phyloP scores from a whole-genome alignment of 345 rosid genomes.

The Citrus glauca region DNA sequence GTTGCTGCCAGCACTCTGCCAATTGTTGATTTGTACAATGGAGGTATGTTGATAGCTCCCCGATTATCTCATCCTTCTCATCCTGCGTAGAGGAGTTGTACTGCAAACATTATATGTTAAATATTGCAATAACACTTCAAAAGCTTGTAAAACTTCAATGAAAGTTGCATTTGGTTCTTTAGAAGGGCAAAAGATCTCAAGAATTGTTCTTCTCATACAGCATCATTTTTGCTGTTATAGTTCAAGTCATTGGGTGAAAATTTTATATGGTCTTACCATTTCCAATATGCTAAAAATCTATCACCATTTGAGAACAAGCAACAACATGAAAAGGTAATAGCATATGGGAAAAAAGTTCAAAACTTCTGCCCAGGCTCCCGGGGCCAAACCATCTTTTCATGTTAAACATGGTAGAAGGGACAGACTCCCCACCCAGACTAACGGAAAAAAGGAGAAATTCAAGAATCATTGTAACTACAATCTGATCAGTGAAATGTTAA shows the following conservation, averaged over 20 bases:
- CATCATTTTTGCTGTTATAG: neutral
- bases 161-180: neutral
- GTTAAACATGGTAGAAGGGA: neutral
- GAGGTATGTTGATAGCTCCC: slow-evolving; percentile 10
- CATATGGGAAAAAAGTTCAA: neutral
- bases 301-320: neutral
- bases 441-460: neutral
- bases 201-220: neutral
- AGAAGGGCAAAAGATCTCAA: neutral
- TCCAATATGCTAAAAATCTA: neutral
- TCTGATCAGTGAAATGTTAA: neutral
- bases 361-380: neutral
- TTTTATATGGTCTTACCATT: too few species aligned
- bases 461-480: neutral
- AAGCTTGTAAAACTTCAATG: neutral
- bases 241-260: neutral
- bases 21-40: slow-evolving; percentile 9
- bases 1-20: neutral
- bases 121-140: too few species aligned
- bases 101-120: neutral
- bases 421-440: neutral
- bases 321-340: too few species aligned
- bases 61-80: slow-evolving; percentile 12
- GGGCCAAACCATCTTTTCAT: neutral
- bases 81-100: neutral